These are phyloP conservation scores for Cryphonectria radicalis DNA, from an alignment of 2,329 filamentous ascomycete genomes.

Conservation along the genomic window DNA sequence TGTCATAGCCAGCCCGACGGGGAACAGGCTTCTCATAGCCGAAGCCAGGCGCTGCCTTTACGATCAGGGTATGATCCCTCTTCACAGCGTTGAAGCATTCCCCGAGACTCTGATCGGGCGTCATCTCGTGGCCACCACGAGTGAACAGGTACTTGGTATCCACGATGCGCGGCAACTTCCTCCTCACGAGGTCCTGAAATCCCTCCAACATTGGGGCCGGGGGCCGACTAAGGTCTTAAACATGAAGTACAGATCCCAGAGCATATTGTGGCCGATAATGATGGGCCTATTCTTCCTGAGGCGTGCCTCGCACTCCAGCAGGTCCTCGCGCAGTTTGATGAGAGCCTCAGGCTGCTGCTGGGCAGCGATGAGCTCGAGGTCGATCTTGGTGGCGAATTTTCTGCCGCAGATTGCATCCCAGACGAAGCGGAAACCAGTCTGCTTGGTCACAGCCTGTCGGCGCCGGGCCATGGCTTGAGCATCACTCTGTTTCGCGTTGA, in stretches of 20 bases:
- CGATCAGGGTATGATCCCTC: not conserved
- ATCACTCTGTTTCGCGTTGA: conserved; percentile 11
- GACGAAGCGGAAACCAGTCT: conserved; percentile 37
- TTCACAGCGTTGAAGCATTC: conserved; percentile 24
- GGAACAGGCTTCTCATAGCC: conserved; percentile 30
- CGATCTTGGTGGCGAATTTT: conserved; percentile 34
- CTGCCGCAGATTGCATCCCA: conserved; percentile 41
- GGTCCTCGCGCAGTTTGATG: conserved; percentile 21
- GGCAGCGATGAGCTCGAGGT: conserved; percentile 23
- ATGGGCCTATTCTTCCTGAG: conserved; percentile 41
- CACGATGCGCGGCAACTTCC: conserved; percentile 53
- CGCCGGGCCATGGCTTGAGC: conserved; percentile 3
- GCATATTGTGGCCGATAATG: conserved; percentile 67
- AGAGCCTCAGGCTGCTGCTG: not conserved
- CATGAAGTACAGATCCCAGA: conserved; percentile 67
- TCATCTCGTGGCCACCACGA: conserved; percentile 76
- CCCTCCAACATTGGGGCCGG: conserved; percentile 58
- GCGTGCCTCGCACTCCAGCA: conserved; percentile 35
- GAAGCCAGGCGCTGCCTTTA: not conserved
- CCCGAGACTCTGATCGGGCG: conserved; percentile 46
- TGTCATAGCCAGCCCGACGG: conserved; percentile 67
- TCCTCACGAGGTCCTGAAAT: conserved; percentile 56
- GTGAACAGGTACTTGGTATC: conserved; percentile 75
- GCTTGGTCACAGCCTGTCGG: conserved; percentile 24
- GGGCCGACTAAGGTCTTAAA: conserved; percentile 64